Evolutionary conservation across 2,329 filamentous ascomycete species (phyloP), one percentile per base, ranked within the genome.

Genomic region (Diaporthe caulivora): DNA sequence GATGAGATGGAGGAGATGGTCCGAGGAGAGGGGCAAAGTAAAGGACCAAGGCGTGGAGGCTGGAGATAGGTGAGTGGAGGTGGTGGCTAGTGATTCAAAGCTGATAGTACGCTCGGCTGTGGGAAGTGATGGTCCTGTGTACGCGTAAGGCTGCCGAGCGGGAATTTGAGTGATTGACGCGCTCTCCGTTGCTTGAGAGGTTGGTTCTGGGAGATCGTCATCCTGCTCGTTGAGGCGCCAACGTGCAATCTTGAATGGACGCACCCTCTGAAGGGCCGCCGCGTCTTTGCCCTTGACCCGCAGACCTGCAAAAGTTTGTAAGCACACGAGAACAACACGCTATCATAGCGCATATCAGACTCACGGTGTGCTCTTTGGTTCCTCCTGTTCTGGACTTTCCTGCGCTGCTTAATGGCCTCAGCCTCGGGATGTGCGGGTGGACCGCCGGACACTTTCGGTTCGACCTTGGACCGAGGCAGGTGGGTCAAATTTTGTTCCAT

Each of bases 1-100:
- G 57, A 60, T 60, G 9, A 60, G 57, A 26, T 60, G 57, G 15
- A 60, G 57, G 8, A 60, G 57, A 37, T 60, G 57, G 18, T 60
- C 57, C 9, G 57, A 29, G n/a, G 57, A 60, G 4, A 60, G 15
- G n/a, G 57, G 57, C 37, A 60, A 60, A 29, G 13, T 31, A 21
- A 21, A 54, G 51, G 51, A 8, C 51, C 8, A 26, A 1, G 7
- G 13, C 9, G 17, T 7, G 17, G 31, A 26, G 15, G 13, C 7
- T 21, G 51, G 34, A 34, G 34, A 34, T 18, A 31, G 26, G 17
- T 54, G 51, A 18, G 6, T 2, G 6, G 21, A 21, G 26, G 6
- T 21, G 15, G 51, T 54, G 26, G 18, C 13, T 21, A 1, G 26
- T 18, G 15, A 26, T 17, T 53, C 24, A 11, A 13, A 2, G 49